Conservation (phyloP, 139 green algal species). For the Coelastrella sp. region DNA sequence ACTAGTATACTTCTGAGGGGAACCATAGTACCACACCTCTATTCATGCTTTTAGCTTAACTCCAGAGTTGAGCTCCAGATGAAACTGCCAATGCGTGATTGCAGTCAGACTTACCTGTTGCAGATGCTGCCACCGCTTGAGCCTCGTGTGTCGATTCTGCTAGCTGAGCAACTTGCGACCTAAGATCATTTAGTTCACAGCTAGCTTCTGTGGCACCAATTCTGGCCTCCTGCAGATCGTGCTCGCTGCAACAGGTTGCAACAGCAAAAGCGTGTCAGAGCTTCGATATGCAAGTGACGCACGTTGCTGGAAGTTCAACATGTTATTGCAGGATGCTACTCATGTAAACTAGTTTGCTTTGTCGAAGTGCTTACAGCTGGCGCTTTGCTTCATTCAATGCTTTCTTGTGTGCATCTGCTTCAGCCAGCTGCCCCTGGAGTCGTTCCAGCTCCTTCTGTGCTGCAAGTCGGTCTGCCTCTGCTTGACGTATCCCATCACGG, state of each 20-base stretch:
- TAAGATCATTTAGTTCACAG: slow-evolving; percentile 30
- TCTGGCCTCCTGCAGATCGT: slow-evolving; percentile 16
- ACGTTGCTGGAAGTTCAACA: no score
- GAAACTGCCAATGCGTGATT: no score
- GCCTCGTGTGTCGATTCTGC: slow-evolving; percentile 11
- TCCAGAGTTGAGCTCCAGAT: no score
- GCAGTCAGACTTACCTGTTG: neutral
- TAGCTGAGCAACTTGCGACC: slow-evolving; percentile 23
- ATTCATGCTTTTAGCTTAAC: no score
- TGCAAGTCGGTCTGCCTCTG: slow-evolving; percentile 10
- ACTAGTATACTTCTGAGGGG: no score
- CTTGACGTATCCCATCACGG: neutral
- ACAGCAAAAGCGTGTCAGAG: no score
- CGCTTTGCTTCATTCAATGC: neutral
- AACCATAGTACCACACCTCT: no score
- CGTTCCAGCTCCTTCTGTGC: neutral
- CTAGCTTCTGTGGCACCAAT: slow-evolving; percentile 5
- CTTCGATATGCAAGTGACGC: no score
- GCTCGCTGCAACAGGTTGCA: slow-evolving; percentile 37
- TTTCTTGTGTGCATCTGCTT: neutral
- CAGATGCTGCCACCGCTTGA: neutral
- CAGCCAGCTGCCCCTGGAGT: slow-evolving; percentile 16
- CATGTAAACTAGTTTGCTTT: no score
- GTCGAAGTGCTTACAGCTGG: neutral
- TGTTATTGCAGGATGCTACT: no score